Evolutionary conservation across 495 filamentous ascomycete species (phyloP).

Genomic region (Penicillium flavigenum): DNA sequence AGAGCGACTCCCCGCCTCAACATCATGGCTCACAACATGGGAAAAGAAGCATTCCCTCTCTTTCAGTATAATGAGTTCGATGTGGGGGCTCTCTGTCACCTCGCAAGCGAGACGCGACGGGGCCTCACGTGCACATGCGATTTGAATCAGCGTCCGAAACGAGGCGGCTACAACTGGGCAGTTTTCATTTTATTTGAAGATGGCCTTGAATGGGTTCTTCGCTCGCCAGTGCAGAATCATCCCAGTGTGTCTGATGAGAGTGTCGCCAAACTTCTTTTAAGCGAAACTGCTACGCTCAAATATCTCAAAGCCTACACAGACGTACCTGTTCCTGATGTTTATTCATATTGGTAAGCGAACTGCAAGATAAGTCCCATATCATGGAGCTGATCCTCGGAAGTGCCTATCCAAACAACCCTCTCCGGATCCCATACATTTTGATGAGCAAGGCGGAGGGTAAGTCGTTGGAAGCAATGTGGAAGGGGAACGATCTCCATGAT

Average conservation of each 20-base stretch:
- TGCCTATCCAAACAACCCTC: background rate
- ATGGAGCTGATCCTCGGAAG: background rate
- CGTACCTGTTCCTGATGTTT: background rate
- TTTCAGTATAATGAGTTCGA: background rate
- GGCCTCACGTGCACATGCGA: background rate
- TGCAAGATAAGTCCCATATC: background rate
- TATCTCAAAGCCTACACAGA: background rate
- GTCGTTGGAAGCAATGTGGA: background rate
- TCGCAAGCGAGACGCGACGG: background rate
- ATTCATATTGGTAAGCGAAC: background rate
- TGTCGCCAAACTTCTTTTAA: background rate
- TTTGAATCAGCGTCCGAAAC: background rate
- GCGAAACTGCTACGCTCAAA: background rate
- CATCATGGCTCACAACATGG: background rate
- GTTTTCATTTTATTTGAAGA: background rate
- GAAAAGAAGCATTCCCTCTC: background rate
- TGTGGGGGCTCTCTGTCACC: background rate
- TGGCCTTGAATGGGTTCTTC: slow-evolving; percentile 1
- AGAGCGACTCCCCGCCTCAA: background rate
- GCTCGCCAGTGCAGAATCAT: background rate
- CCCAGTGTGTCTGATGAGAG: background rate
- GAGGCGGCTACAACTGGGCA: background rate
- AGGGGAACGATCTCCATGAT: background rate
- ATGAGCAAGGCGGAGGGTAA: slow-evolving; percentile 2
- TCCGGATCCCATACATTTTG: background rate